phyloP scores from a whole-genome alignment of 202 grass and related monocot genomes.

The Setaria viridis region DNA sequence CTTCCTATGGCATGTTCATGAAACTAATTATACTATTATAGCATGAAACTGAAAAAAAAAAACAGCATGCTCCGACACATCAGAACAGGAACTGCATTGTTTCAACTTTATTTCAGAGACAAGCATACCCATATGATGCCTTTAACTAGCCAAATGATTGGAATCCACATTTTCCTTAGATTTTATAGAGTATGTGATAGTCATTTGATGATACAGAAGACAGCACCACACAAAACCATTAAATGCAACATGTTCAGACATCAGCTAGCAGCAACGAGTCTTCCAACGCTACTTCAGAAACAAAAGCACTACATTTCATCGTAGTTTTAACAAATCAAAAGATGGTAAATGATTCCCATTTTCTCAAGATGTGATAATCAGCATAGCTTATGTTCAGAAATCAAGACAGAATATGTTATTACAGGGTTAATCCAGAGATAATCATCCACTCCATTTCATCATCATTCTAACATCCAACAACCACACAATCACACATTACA shows the following conservation, averaged over 20 bases:
- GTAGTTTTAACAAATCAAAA: background rate
- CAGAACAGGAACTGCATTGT: background rate
- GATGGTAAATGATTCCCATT: background rate
- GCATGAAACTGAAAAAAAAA: too few relatives aligned
- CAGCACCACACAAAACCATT: background rate
- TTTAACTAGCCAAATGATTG: background rate
- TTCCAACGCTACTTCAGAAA: background rate
- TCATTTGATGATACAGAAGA: background rate
- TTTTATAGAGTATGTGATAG: background rate
- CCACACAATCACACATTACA: too few relatives aligned
- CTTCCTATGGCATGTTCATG: background rate
- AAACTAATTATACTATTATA: background rate
- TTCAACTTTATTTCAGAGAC: background rate
- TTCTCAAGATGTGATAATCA: background rate
- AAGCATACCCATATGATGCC: background rate
- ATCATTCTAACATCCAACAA: too few relatives aligned
- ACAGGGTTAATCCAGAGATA: too few relatives aligned
- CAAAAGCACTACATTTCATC: background rate
- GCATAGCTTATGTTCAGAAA: too few relatives aligned
- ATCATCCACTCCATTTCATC: too few relatives aligned
- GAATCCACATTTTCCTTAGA: background rate
- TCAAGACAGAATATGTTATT: too few relatives aligned
- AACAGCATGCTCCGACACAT: background rate
- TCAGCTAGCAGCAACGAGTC: too few relatives aligned
- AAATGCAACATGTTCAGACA: background rate